Evolutionary conservation across 345 rosid species (phyloP).

Genomic region (Populus ilicifolia): DNA sequence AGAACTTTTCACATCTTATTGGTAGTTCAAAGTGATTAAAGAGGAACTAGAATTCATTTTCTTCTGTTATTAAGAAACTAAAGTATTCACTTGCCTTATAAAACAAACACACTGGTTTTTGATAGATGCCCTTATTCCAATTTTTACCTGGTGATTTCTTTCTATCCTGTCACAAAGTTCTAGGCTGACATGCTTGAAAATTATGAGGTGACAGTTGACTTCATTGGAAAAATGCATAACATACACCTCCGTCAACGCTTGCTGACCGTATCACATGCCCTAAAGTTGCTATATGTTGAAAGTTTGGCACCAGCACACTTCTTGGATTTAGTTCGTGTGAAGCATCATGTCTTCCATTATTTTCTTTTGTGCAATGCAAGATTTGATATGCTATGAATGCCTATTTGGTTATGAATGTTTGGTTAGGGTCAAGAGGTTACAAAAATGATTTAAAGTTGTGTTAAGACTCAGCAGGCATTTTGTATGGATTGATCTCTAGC

Average conservation of each 20-base stretch:
- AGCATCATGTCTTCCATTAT: background rate
- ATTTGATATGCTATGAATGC: background rate
- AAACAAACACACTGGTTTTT: background rate
- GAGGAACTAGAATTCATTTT: background rate
- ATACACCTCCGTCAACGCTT: background rate
- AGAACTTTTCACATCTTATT: background rate
- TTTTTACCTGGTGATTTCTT: background rate
- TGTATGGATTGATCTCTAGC: background rate
- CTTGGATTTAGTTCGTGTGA: background rate
- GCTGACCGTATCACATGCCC: background rate
- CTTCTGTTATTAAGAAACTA: background rate
- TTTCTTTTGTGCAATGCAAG: background rate
- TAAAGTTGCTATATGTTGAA: background rate
- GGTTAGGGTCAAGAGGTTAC: background rate
- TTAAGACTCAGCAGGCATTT: background rate
- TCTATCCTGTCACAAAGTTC: background rate
- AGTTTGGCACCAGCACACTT: background rate
- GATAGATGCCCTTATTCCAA: background rate
- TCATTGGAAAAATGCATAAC: background rate
- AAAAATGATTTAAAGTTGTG: background rate
- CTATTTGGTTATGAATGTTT: background rate
- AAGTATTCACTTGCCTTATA: background rate
- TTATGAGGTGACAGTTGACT: background rate
- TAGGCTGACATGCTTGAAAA: background rate
- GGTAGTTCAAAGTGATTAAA: background rate